These are phyloP conservation scores for Neonectria hederae DNA, from an alignment of 2,329 filamentous ascomycete genomes.

Conservation along the genomic window DNA sequence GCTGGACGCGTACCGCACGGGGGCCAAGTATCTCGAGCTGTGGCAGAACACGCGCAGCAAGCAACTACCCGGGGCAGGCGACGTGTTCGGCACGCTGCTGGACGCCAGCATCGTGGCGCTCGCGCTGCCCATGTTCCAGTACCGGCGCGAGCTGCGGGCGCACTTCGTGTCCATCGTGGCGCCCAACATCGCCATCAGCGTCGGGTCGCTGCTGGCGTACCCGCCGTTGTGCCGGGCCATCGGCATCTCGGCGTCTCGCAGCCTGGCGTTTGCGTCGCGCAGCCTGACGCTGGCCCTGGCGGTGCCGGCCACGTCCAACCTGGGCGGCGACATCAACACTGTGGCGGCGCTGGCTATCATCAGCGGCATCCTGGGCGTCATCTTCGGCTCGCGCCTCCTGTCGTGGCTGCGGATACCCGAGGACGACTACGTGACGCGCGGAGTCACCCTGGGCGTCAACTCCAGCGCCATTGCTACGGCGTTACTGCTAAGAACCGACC, in stretches of 20 bases:
- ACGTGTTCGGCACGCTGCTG: slow-evolving; percentile 63
- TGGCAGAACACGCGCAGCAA: slow-evolving; percentile 51
- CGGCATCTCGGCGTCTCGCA: slow-evolving; percentile 62
- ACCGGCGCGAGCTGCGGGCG: slow-evolving; percentile 62
- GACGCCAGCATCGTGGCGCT: slow-evolving; percentile 68
- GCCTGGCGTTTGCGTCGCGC: slow-evolving; percentile 64
- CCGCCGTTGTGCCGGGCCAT: slow-evolving; percentile 63
- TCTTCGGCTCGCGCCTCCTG: slow-evolving; percentile 62
- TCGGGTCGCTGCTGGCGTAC: slow-evolving; percentile 66
- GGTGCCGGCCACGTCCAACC: slow-evolving; percentile 63
- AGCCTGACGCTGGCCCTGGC: slow-evolving; percentile 70
- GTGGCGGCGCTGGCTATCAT: slow-evolving; percentile 66
- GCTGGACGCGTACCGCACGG: slow-evolving; percentile 61
- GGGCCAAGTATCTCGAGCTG: slow-evolving; percentile 61
- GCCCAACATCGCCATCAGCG: slow-evolving; percentile 61
- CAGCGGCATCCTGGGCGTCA: slow-evolving; percentile 66
- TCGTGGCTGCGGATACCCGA: slow-evolving; percentile 62
- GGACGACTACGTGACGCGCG: slow-evolving; percentile 71
- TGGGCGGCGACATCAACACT: slow-evolving; percentile 65
- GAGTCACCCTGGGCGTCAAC: slow-evolving; percentile 69
- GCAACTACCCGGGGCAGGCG: slow-evolving; percentile 61
- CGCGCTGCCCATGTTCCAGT: slow-evolving; percentile 69
- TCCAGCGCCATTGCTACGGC: slow-evolving; percentile 69
- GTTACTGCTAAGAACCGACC: slow-evolving; percentile 63
- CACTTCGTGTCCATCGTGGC: slow-evolving; percentile 65